Base-by-base conservation (phyloP, 805 yeast species). In the Torulaspora franciscae region DNA sequence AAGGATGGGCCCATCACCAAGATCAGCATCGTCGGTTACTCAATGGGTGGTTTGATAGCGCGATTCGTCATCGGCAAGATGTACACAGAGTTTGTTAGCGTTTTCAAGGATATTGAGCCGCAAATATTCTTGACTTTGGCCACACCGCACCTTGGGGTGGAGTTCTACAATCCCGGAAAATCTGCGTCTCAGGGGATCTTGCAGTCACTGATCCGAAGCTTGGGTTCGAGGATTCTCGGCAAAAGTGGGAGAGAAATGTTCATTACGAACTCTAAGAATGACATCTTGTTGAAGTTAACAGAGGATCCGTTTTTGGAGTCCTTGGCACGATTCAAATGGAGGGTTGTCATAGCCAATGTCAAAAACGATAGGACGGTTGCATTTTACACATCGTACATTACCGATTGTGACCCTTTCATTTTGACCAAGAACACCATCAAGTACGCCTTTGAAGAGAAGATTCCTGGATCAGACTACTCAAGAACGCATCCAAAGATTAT, bases 351-450 rank as follows among this genome's bases (percentile, higher is more conserved):
- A 45, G 89, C 96, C 7, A 90, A 91, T 65, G 74, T 83, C 19
- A 73, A 80, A 45, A 81, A 85, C 58, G 98, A 90, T 64, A 72
- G 96, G 47, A 79, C 95, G 0, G 98, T 90, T 6, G 83, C 91
- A 11, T 91, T 88, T 62, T 85, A 80, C 66, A 87, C 97, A 0
- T 74, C 95, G 0, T 89, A 72, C 62, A 83, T 91, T 46, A 73
- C 91, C 3, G 73, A 80, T 25, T 75, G 73, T 48, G 79, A 85
- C 44, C 95, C 96, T 1, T 89, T 88, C 60, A 80, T 80, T 28
- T 66, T 69, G n/a, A 67, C 66, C 38, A 75, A 77, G 74, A 74
- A 73, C 38, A 58, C 59, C 14, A 61, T 76, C 40, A 73, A 71
- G 33, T 68, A 80, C 45, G 68, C 70, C 27, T 80, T 70, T 55